A percentile compares a stretch with the other conserved stretches of the same genome.
These are phyloP conservation scores for Camellia granthamiana DNA, from an alignment of 148 eudicot genomes.

Conservation along the genomic window DNA sequence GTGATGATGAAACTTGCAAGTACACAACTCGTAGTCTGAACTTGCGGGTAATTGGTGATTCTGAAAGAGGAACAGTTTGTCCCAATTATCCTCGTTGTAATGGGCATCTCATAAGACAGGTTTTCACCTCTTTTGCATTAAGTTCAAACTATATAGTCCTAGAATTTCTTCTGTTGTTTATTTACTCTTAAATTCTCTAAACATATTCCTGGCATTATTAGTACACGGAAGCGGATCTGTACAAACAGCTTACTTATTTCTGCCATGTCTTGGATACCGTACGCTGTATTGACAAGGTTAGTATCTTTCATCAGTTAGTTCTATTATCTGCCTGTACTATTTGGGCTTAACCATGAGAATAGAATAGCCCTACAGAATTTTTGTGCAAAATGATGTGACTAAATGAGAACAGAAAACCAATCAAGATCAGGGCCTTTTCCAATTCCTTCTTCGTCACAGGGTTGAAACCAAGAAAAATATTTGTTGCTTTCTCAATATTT, in stretches of 20 bases:
- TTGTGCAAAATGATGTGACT: neutral
- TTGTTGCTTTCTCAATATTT: too few relatives aligned
- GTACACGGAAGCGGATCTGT: constrained; percentile 90
- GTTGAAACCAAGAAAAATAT: too few relatives aligned
- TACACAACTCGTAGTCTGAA: constrained; percentile 80
- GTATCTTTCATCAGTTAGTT: constrained; percentile 1
- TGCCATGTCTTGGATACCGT: constrained; percentile 72
- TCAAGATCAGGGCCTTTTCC: neutral
- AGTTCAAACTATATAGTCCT: neutral
- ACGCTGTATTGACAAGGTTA: constrained; percentile 84
- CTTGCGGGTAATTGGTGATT: constrained; percentile 80
- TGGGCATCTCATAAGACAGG: constrained; percentile 89
- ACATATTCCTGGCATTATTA: constrained; percentile 26
- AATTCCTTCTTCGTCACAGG: too few relatives aligned
- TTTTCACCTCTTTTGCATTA: constrained; percentile 18
- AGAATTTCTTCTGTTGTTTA: neutral
- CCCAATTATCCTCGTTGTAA: constrained; percentile 92
- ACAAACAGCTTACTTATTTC: constrained; percentile 84
- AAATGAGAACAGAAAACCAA: too few relatives aligned
- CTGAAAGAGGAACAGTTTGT: constrained; percentile 93
- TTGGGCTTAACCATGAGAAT: too few relatives aligned
- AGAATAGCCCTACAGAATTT: neutral
- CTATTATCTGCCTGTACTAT: neutral
- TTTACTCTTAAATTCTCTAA: neutral
- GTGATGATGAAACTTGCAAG: constrained; percentile 99